These are phyloP conservation scores for Talinum fruticosum DNA, from an alignment of 148 eudicot species.

Conservation along the genomic window DNA sequence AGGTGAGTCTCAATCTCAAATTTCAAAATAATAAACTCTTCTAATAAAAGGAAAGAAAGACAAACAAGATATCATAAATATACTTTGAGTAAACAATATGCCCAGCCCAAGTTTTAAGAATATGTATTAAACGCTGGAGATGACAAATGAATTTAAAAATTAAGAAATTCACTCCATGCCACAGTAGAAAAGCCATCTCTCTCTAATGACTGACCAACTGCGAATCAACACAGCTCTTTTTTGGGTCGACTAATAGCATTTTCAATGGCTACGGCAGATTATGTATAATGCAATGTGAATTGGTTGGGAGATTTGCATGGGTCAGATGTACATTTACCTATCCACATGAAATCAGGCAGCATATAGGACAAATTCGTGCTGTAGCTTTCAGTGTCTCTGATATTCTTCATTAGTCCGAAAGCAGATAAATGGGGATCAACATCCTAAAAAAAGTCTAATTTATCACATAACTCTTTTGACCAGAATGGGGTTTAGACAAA, in stretches of 20 bases:
- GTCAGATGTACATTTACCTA: slow-evolving; percentile 50
- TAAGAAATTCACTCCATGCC: background rate
- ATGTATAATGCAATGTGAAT: background rate
- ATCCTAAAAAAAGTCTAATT: slow-evolving; percentile 36
- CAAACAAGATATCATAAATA: background rate
- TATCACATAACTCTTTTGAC: background rate
- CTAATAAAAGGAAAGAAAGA: background rate
- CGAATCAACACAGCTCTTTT: background rate
- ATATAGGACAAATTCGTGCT: slow-evolving; percentile 84
- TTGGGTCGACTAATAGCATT: background rate
- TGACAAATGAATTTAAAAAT: background rate
- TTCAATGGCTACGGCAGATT: background rate
- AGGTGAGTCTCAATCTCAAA: background rate
- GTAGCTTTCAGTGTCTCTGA: slow-evolving; percentile 86
- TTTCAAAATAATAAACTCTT: background rate
- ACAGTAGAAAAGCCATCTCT: background rate
- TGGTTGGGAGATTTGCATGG: background rate
- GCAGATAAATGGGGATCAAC: slow-evolving; percentile 79
- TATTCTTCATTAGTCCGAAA: slow-evolving; percentile 86
- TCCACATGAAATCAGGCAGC: slow-evolving; percentile 83
- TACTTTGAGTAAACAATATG: background rate
- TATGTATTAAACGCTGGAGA: too few species aligned
- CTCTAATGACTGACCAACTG: background rate
- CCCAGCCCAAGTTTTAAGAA: background rate
- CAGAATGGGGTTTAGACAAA: background rate